A percentile compares a stretch with the other conserved stretches of the same genome.
These are phyloP conservation scores for Ceratobasidium sp. DNA, from an alignment of 1,284 basidiomycete genomes.

Conservation along the genomic window DNA sequence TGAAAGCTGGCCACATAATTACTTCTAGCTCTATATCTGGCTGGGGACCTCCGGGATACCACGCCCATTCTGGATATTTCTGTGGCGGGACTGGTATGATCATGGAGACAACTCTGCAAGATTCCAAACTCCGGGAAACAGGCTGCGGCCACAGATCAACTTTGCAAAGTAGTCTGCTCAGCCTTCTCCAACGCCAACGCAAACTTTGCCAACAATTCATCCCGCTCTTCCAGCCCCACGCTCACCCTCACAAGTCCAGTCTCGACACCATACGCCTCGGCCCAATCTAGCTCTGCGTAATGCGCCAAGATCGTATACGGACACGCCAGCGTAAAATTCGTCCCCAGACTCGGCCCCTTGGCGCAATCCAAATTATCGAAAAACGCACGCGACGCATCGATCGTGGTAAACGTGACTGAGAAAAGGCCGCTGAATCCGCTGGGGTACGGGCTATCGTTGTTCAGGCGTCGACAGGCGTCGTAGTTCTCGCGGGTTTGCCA, in stretches of 20 bases:
- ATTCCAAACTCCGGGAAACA: background rate
- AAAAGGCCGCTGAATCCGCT: conserved; percentile 93
- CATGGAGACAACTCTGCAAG: background rate
- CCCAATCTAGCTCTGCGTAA: conserved; percentile 93
- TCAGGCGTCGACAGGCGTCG: conserved; percentile 63
- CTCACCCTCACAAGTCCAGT: conserved; percentile 86
- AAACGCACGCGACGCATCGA: conserved; percentile 79
- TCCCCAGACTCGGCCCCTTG: conserved; percentile 95
- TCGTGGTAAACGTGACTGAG: conserved; percentile 84
- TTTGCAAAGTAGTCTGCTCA: conserved; percentile 58
- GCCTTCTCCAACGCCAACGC: conserved; percentile 74
- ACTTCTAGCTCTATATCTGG: too few relatives aligned
- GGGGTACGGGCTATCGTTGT: conserved; percentile 45
- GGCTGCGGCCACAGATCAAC: background rate
- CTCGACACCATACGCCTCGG: conserved; percentile 87
- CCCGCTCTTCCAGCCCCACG: conserved; percentile 88
- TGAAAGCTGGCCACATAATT: background rate
- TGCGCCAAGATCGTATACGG: conserved; percentile 96
- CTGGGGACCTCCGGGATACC: too few relatives aligned
- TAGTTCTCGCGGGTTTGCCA: conserved; percentile 82
- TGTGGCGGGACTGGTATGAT: background rate
- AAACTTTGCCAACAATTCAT: conserved; percentile 71
- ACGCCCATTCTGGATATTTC: too few relatives aligned
- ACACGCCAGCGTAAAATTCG: conserved; percentile 94
- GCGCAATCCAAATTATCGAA: conserved; percentile 86